Evolutionary conservation across 2,329 filamentous ascomycete genomes (phyloP), one percentile per base, ranked within the genome.

Genomic region (Cladosporium halotolerans): DNA sequence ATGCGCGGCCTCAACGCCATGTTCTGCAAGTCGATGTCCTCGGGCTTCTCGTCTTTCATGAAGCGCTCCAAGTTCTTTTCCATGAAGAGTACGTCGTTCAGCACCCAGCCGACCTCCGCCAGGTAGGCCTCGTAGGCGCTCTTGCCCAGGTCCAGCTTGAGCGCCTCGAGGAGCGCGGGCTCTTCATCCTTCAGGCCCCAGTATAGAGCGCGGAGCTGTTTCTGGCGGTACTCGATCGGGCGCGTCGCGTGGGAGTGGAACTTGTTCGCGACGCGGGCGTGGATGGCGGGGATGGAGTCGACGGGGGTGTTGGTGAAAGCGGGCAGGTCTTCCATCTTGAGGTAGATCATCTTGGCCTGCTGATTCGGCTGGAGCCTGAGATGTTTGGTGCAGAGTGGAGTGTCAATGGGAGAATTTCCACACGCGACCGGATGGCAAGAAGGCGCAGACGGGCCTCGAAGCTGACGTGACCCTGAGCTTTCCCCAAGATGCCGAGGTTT

Each of bases 121-220:
- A 93, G 63, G 61, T 82, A 76, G 31, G 87, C 75, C 75, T 97
- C 93, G 68, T 84, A 89, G 33, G 74, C 70, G 54, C 84, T 80
- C 76, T 95, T 96, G 68, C 82, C 80, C 59, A 97, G 74, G 67
- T 99, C 93, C 62, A 80, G 77, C 67, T 81, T 78, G 67, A 89
- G 81, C 18, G 92, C 89, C 68, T 89, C 86, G 60, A 82, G 68
- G 57, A 97, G 78, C 62, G 85, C 80, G 43, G 82, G 76, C 53
- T 84, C 79, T 68, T 88, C 85, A 76, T 97, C 92, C 60, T 83
- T 83, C 61, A 96, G 70, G 7, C 76, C 90, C 93, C 93, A 97
- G 77, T 96, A 97, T 53, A 97, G 84, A 79, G 90, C 92, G 63
- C 91, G 86, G 57, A 99, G 82, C 78, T 97, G 93, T 52, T 82